Evolutionary conservation across 208 protist species (phyloP).

Genomic region (Porcisia hertigi): DNA sequence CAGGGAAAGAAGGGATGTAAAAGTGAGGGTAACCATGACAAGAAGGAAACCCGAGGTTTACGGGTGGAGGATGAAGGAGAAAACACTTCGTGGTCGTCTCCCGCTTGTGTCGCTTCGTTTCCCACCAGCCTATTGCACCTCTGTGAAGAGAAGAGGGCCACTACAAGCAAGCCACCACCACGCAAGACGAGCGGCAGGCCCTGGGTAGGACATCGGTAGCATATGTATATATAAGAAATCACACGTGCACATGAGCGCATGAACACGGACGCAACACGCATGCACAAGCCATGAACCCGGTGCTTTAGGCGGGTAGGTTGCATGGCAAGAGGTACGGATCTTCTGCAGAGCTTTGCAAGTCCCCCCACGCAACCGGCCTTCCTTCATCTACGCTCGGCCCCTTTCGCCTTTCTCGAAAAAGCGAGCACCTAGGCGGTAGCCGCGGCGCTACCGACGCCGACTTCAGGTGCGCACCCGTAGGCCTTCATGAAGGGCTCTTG

Average conservation of each 20-base stretch:
- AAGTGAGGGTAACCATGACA: not conserved
- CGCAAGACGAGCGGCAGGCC: not conserved
- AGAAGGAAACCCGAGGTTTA: not conserved
- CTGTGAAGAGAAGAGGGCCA: not conserved
- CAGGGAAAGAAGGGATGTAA: too few relatives aligned
- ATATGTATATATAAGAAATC: not conserved
- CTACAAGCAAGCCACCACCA: not conserved
- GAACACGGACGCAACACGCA: too few relatives aligned
- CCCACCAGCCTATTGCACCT: not conserved
- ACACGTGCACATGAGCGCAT: not conserved
- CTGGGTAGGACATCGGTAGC: not conserved
- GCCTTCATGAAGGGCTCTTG: conserved; percentile 59
- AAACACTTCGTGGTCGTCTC: not conserved
- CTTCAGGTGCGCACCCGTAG: conserved; percentile 32
- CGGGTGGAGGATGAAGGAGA: not conserved
- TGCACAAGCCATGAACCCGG: not conserved
- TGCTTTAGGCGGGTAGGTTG: not conserved
- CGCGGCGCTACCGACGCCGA: not conserved
- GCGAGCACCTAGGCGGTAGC: not conserved
- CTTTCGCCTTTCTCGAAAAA: not conserved
- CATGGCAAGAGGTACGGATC: not conserved
- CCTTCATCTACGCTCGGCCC: not conserved
- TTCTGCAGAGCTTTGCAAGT: not conserved
- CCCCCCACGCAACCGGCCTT: not conserved
- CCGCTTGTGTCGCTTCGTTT: not conserved